Percentiles rank a stretch among this genome's conserved stretches.
phyloP scores from a whole-genome alignment of 148 eudicot genomes.

The Rheum nobile region DNA sequence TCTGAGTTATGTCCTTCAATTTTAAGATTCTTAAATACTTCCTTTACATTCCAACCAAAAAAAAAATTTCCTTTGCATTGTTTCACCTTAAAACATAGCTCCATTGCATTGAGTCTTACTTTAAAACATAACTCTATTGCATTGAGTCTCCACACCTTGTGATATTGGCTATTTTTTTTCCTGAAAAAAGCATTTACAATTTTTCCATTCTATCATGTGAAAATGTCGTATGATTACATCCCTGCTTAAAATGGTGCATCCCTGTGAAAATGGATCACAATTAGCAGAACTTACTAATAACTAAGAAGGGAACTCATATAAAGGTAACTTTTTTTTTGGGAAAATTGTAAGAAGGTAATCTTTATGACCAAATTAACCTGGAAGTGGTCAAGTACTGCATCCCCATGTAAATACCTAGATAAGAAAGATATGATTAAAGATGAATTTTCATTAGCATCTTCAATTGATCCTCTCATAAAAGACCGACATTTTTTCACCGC shows the following conservation, averaged over 20 bases:
- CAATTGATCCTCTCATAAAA: neutral
- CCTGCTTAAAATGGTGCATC: conserved; percentile 90
- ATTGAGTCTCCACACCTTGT: too few species aligned
- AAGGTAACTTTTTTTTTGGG: too few species aligned
- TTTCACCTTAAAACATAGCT: too few species aligned
- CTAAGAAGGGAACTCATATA: neutral
- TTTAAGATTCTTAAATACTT: too few species aligned
- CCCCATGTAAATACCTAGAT: conserved; percentile 90
- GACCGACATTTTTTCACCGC: neutral
- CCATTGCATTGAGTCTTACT: too few species aligned
- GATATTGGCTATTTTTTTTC: too few species aligned
- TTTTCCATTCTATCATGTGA: too few species aligned
- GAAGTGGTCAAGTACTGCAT: conserved; percentile 76
- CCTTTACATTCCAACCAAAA: too few species aligned
- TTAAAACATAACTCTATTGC: too few species aligned
- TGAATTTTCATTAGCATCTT: neutral
- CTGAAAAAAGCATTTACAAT: too few species aligned
- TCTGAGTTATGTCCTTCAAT: too few species aligned
- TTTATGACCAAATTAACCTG: conserved; percentile 42
- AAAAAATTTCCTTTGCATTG: too few species aligned
- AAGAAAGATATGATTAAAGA: neutral
- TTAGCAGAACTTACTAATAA: neutral
- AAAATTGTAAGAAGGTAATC: neutral
- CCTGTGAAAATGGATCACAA: conserved; percentile 34
- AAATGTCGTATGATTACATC: conserved; percentile 85